Conservation (phyloP, 2,329 filamentous ascomycete species). For the Colletotrichum chlorophyti region DNA sequence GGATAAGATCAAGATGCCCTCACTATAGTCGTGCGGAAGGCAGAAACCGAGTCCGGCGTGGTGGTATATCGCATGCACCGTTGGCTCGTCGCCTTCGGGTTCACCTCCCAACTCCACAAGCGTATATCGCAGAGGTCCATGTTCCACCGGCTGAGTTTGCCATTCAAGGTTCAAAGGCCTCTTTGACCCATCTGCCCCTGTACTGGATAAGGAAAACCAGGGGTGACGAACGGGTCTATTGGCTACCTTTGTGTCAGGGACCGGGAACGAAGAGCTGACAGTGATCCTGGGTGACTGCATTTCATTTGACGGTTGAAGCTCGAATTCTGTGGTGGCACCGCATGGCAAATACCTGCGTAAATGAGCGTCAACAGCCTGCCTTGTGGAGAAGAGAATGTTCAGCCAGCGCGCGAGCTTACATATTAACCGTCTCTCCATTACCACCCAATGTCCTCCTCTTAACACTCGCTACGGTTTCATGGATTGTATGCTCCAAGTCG, state of each 20-base stretch:
- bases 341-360: background rate
- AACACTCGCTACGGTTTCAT: background rate
- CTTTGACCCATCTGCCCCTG: background rate
- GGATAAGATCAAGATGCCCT: conserved; percentile 26
- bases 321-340: background rate
- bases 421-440: conserved; percentile 1
- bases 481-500: background rate
- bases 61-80: conserved; percentile 29
- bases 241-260: background rate
- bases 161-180: conserved; percentile 6
- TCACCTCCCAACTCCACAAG: conserved; percentile 10
- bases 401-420: background rate
- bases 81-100: background rate
- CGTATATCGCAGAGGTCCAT: conserved; percentile 21
- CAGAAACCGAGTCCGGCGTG: conserved; percentile 21
- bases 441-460: background rate
- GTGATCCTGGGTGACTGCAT: background rate
- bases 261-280: background rate
- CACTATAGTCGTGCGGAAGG: conserved; percentile 24
- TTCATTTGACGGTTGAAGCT: background rate
- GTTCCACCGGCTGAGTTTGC: conserved; percentile 14
- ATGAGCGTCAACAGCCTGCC: background rate
- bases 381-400: background rate
- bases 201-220: conserved; percentile 12
- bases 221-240: conserved; percentile 1